A percentile compares a stretch with the other conserved stretches of the same genome.
Conservation (phyloP, 352 stramenopile species). For the Globisporangium okanoganense region DNA sequence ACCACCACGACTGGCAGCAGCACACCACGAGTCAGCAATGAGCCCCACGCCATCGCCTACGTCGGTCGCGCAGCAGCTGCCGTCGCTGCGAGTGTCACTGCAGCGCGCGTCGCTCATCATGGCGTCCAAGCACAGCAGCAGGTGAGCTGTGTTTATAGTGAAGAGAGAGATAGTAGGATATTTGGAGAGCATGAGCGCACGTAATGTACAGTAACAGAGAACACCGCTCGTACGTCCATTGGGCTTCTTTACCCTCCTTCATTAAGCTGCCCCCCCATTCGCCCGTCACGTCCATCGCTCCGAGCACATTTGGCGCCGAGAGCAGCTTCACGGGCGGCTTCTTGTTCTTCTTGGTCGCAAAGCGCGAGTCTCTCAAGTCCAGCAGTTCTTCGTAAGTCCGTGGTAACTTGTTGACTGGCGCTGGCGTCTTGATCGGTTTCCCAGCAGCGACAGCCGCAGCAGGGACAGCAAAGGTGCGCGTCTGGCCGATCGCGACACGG, state of each 20-base stretch:
- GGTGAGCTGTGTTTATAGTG: neutral
- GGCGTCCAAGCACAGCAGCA: neutral
- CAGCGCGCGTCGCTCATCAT: constrained; percentile 9
- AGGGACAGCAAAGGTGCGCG: constrained; percentile 33
- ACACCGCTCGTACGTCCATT: too few species aligned
- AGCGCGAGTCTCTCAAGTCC: constrained; percentile 66
- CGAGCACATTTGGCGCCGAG: constrained; percentile 37
- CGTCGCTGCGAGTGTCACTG: neutral
- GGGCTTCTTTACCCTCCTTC: too few species aligned
- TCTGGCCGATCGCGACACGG: constrained; percentile 72
- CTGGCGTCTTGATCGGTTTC: constrained; percentile 40
- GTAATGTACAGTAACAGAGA: too few species aligned
- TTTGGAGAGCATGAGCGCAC: too few species aligned
- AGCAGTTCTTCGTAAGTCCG: constrained; percentile 77
- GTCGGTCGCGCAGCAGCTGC: neutral
- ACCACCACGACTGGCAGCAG: neutral
- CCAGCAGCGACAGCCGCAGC: constrained; percentile 44
- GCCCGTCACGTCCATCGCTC: constrained; percentile 46
- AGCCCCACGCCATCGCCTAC: neutral
- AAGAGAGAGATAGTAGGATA: too few species aligned
- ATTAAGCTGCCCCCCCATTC: constrained; percentile 73
- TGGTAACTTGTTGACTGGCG: constrained; percentile 45
- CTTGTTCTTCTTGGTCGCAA: constrained; percentile 80
- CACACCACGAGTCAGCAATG: neutral
- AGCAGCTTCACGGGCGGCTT: constrained; percentile 55